Conservation (phyloP, 176 grass and related monocot genomes). For the Oropetium thomaeum region DNA sequence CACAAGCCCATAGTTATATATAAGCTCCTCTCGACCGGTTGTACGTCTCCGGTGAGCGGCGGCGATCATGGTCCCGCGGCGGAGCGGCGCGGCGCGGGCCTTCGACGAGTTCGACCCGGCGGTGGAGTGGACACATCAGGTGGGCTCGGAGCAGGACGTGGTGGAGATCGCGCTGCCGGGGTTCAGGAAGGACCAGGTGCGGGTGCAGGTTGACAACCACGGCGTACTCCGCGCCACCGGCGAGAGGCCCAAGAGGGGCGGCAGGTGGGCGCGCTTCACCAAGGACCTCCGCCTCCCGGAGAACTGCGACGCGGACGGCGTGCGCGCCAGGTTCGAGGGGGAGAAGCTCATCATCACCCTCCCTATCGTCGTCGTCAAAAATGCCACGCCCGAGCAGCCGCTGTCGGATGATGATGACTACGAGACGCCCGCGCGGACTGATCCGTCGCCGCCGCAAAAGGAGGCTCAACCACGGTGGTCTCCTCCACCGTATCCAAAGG, state of each 20-base stretch:
- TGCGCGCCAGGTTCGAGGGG: constrained; percentile 55
- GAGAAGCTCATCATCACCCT: constrained; percentile 36
- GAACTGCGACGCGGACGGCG: constrained; percentile 33
- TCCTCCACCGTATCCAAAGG: not conserved
- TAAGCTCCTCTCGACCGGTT: not conserved
- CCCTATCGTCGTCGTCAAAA: constrained; percentile 36
- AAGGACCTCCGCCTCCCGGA: constrained; percentile 42
- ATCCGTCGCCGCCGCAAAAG: not conserved
- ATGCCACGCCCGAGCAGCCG: not conserved
- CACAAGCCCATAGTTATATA: not conserved
- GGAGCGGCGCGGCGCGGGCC: not conserved
- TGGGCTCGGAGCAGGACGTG: constrained; percentile 3
- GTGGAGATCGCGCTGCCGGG: constrained; percentile 47
- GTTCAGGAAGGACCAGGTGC: constrained; percentile 53
- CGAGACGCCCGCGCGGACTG: not conserved
- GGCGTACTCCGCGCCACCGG: constrained; percentile 45
- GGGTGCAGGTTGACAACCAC: constrained; percentile 42
- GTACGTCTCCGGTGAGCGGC: not conserved
- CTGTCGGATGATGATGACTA: not conserved
- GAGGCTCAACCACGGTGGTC: not conserved
- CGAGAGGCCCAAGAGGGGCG: not conserved
- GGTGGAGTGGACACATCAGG: constrained; percentile 29
- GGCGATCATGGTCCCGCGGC: constrained; percentile 6
- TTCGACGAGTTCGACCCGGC: constrained; percentile 32
- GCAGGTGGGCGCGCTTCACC: constrained; percentile 26